Evolutionary conservation across 2,329 filamentous ascomycete genomes (phyloP).

Genomic region (Colletotrichum sp.): DNA sequence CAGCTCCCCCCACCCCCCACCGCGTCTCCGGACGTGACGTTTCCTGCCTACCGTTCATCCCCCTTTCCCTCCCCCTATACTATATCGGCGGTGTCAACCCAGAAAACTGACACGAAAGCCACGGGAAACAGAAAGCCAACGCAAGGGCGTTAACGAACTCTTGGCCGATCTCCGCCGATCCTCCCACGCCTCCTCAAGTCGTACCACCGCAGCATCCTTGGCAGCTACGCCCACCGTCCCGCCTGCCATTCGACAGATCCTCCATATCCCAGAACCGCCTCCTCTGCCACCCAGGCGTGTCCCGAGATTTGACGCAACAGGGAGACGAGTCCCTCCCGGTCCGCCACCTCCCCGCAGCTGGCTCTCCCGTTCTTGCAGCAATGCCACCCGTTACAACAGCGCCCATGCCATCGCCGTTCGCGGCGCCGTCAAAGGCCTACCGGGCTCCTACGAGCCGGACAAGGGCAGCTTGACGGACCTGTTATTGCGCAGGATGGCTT

Average conservation of each 20-base stretch:
- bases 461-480: conserved; percentile 56
- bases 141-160: conserved; percentile 62
- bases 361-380: conserved; percentile 37
- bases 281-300: conserved; percentile 53
- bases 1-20: background rate
- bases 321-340: conserved; percentile 59
- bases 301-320: conserved; percentile 47
- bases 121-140: conserved; percentile 33
- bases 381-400: conserved; percentile 3
- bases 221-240: conserved; percentile 46
- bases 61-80: background rate
- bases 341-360: conserved; percentile 66
- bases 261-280: conserved; percentile 64
- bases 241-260: conserved; percentile 61
- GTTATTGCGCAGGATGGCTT: conserved; percentile 53
- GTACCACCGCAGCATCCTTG: background rate
- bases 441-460: conserved; percentile 48
- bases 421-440: conserved; percentile 36
- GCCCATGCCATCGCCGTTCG: conserved; percentile 3
- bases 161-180: conserved; percentile 61
- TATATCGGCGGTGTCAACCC: background rate
- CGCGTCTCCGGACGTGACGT: background rate
- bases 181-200: conserved; percentile 29
- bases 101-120: conserved; percentile 1
- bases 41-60: background rate